Percentiles rank a stretch among this genome's conserved stretches.
Conservation (phyloP, 192 early-diverging fungal genomes). For the Geranomyces variabilis region DNA sequence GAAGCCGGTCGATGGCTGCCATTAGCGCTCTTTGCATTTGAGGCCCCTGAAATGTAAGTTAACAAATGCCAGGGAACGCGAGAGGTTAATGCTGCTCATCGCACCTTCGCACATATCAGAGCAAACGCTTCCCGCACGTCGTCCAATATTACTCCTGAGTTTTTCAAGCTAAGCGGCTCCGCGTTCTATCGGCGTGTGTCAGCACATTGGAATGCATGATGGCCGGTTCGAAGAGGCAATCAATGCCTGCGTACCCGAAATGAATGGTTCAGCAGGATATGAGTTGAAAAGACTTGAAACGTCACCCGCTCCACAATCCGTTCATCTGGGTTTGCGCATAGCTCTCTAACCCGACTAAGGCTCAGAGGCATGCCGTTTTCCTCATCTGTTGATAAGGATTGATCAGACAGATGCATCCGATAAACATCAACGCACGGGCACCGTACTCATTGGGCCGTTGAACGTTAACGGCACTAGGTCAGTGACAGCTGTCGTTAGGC, state of each 20-base stretch:
- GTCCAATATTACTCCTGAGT: conserved; percentile 36
- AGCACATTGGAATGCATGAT: background rate
- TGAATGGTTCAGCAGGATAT: background rate
- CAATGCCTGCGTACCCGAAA: too few relatives aligned
- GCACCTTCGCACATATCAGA: conserved; percentile 36
- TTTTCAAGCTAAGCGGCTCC: conserved; percentile 33
- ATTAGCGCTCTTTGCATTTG: conserved; percentile 42
- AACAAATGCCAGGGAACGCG: too few relatives aligned
- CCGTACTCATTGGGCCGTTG: too few relatives aligned
- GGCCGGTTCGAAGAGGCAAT: too few relatives aligned
- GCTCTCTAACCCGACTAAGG: too few relatives aligned
- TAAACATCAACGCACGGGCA: too few relatives aligned
- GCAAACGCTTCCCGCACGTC: conserved; percentile 40
- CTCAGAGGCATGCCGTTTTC: too few relatives aligned
- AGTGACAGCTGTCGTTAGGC: conserved; percentile 23
- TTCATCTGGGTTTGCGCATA: too few relatives aligned
- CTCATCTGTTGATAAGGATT: too few relatives aligned
- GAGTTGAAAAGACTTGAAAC: background rate
- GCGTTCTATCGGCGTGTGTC: background rate
- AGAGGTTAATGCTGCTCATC: background rate
- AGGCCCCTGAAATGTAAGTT: conserved; percentile 9
- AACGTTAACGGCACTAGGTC: conserved; percentile 29
- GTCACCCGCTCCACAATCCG: background rate
- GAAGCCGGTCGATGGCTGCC: conserved; percentile 40
- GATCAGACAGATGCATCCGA: too few relatives aligned